Conservation (phyloP, 257 asterid species). For the Eustoma russellianum region DNA sequence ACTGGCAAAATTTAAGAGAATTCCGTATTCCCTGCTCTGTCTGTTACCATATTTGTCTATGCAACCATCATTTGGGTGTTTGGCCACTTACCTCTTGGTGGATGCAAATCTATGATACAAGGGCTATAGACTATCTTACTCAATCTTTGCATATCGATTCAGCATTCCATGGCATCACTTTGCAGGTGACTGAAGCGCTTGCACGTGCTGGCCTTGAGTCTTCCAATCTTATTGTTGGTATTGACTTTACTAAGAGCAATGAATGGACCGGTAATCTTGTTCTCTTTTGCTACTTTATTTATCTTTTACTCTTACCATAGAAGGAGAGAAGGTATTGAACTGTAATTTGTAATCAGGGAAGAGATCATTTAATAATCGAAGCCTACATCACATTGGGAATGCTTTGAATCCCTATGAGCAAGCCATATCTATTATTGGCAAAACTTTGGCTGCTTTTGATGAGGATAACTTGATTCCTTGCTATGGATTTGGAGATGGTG, state of each 20-base stretch:
- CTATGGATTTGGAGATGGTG: constrained; percentile 97
- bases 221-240: constrained; percentile 84
- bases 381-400: constrained; percentile 74
- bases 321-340: constrained; percentile 18
- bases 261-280: constrained; percentile 81
- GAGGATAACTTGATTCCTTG: constrained; percentile 96
- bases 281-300: not conserved
- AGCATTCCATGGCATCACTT: constrained; percentile 2
- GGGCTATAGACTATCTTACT: not conserved
- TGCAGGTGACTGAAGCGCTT: constrained; percentile 84
- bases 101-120: not conserved
- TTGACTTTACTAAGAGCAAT: constrained; percentile 94
- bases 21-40: not conserved
- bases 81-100: not conserved
- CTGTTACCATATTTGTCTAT: not conserved
- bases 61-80: not conserved
- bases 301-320: constrained; percentile 1
- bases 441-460: constrained; percentile 82
- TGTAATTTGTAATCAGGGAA: constrained; percentile 40
- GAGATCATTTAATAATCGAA: constrained; percentile 50
- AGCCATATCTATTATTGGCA: constrained; percentile 85
- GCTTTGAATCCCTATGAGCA: constrained; percentile 75
- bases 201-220: constrained; percentile 91
- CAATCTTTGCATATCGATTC: constrained; percentile 1
- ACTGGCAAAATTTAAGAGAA: no score